Conservation (phyloP, 106 monocot species). For the Allium cepa region DNA sequence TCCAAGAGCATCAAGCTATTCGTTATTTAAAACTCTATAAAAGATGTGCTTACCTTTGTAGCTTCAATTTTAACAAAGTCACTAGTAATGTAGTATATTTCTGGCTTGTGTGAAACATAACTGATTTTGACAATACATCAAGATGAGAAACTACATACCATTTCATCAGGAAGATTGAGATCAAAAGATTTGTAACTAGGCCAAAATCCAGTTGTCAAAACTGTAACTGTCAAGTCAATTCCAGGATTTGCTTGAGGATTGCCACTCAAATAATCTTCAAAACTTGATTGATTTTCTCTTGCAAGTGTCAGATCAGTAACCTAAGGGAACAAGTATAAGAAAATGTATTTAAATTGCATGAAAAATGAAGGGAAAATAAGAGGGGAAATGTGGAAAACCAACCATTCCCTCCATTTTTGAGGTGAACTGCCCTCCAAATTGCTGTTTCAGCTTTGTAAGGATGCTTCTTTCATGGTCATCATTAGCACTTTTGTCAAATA, state of each 20-base stretch:
- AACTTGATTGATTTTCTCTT: slow-evolving; percentile 83
- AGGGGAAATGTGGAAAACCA: background rate
- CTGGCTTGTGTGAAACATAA: no score
- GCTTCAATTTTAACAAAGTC: no score
- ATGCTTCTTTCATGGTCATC: slow-evolving; percentile 84
- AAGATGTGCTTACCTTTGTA: no score
- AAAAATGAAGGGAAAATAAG: background rate
- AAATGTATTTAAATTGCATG: background rate
- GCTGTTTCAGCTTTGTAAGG: slow-evolving; percentile 74
- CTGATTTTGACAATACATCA: no score
- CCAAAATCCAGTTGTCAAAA: slow-evolving; percentile 98
- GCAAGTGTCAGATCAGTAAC: slow-evolving; percentile 93
- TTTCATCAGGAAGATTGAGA: slow-evolving; percentile 89
- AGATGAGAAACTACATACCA: slow-evolving; percentile 36
- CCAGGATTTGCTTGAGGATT: slow-evolving; percentile 66
- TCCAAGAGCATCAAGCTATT: no score
- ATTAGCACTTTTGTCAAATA: slow-evolving; percentile 73
- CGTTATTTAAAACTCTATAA: no score
- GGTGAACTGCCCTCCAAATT: slow-evolving; percentile 78
- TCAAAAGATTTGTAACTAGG: slow-evolving; percentile 96
- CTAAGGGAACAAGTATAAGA: slow-evolving; percentile 23
- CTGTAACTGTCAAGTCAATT: slow-evolving; percentile 87
- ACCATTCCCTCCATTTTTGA: slow-evolving; percentile 68
- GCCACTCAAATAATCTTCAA: slow-evolving; percentile 73
- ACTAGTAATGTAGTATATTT: no score